Evolutionary conservation across 2,329 filamentous ascomycete genomes (phyloP), one percentile per base, ranked within the genome.

Genomic region (Fusarium paranaense): DNA sequence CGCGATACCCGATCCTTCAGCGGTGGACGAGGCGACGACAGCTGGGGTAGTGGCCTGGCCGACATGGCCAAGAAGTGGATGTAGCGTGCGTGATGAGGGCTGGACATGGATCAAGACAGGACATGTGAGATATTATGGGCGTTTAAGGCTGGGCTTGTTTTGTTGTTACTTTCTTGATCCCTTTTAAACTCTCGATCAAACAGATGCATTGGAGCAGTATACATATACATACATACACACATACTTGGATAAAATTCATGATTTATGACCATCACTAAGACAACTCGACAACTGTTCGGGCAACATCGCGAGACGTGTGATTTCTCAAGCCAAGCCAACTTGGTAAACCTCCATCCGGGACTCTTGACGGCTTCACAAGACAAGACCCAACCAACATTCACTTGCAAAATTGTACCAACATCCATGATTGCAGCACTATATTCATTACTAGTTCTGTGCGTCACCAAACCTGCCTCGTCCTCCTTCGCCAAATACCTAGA

Each of bases 1-100:
- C 82, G 79, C 20, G 79, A 81, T 18, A 77, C 84, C 7, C 62
- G 82, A 72, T 80, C 79, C 64, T 87, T 83, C 59, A 73, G 78
- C 35, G 70, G 79, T 13, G 72, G 80, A 18, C 22, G 42, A 5
- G 73, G 76, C 25, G 79, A 80, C 42, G 78, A 81, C 27, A 82
- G 85, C 71, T 78, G 81, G 7, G 80, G 81, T 5, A 80, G 81
- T 5, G 80, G 83, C 5, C 79, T 86, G 62, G 78, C 78, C 50
- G 80, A 79, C 37, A 79, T 86, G 54, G 83, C 83, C 59, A 85
- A 83, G 76, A 83, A 85, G 75, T 87, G 86, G 73, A 83, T 84
- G 60, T 86, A 78, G 78, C 50, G 25, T 42, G 65, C 63, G 56
- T 57, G 47, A 65, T 27, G 62, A 47, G 69, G 61, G 60, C 33